phyloP scores from a whole-genome alignment of 2,329 filamentous ascomycete genomes.

The Neoascochyta sp. region DNA sequence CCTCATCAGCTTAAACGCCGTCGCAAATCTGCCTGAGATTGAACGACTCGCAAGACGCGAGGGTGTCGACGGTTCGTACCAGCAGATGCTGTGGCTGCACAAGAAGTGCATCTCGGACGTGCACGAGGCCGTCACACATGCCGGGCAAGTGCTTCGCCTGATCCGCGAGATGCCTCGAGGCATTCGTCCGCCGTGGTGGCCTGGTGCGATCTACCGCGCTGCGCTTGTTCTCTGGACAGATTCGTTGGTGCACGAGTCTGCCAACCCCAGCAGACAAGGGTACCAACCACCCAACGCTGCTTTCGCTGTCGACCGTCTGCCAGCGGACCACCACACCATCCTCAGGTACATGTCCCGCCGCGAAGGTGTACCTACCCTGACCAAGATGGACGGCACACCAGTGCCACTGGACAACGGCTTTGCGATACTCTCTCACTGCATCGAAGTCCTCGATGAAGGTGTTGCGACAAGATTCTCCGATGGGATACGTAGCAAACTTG shows the following conservation, averaged over 20 bases:
- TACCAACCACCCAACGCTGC: slow-evolving; percentile 35
- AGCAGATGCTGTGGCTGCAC: slow-evolving; percentile 54
- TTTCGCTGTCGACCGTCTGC: slow-evolving; percentile 51
- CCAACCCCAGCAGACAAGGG: slow-evolving; percentile 35
- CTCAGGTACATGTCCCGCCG: slow-evolving; percentile 52
- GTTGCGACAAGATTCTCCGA: slow-evolving; percentile 52
- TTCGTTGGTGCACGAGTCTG: slow-evolving; percentile 51
- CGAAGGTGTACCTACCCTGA: slow-evolving; percentile 52
- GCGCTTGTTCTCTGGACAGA: slow-evolving; percentile 45
- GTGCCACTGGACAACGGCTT: slow-evolving; percentile 48
- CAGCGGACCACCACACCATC: slow-evolving; percentile 51
- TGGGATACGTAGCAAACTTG: slow-evolving; percentile 53
- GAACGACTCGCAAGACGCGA: slow-evolving; percentile 64
- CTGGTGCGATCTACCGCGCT: slow-evolving; percentile 66
- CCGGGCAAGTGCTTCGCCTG: slow-evolving; percentile 62
- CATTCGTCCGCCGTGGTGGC: slow-evolving; percentile 66
- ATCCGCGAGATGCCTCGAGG: slow-evolving; percentile 58
- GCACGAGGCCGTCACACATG: slow-evolving; percentile 63
- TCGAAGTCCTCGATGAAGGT: slow-evolving; percentile 53
- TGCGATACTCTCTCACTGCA: slow-evolving; percentile 50
- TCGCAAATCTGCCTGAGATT: slow-evolving; percentile 65
- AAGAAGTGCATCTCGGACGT: slow-evolving; percentile 62
- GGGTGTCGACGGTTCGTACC: slow-evolving; percentile 53
- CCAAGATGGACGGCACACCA: slow-evolving; percentile 48
- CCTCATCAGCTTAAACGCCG: slow-evolving; percentile 64